phyloP scores from a whole-genome alignment of 2,329 filamentous ascomycete species.

The Beauveria caledonica region DNA sequence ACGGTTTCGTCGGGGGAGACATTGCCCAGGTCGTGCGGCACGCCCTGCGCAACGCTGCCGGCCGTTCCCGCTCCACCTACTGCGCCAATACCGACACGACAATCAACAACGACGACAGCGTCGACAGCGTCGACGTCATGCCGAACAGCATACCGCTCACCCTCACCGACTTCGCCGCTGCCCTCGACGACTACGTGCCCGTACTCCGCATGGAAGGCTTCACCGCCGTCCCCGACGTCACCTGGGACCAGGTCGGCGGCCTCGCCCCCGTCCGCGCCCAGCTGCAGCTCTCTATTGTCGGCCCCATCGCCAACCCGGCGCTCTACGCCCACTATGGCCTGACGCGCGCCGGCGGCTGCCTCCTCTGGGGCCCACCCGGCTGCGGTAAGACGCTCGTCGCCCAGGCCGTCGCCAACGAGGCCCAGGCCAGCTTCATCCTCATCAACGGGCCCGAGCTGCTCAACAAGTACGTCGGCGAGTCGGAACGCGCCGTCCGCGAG shows the following conservation, averaged over 20 bases:
- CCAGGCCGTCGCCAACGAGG: constrained; percentile 92
- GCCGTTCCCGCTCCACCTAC: constrained; percentile 25
- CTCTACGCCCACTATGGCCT: constrained; percentile 72
- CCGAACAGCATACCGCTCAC: constrained; percentile 13
- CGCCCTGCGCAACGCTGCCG: constrained; percentile 32
- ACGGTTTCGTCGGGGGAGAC: constrained; percentile 90
- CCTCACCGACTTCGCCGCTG: constrained; percentile 57
- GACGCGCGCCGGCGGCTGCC: constrained; percentile 71
- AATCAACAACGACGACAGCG: neutral
- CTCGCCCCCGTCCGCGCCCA: constrained; percentile 71
- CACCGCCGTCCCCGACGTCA: constrained; percentile 85
- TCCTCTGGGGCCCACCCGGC: constrained; percentile 93
- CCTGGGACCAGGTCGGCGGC: constrained; percentile 87
- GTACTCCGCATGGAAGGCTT: constrained; percentile 85
- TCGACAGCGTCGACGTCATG: neutral
- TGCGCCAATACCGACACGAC: constrained; percentile 8
- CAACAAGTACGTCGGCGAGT: constrained; percentile 97
- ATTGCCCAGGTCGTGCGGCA: constrained; percentile 54
- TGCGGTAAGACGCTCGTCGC: constrained; percentile 95
- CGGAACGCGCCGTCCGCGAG: constrained; percentile 84
- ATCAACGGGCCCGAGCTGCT: constrained; percentile 94
- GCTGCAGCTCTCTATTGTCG: constrained; percentile 77
- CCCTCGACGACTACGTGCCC: constrained; percentile 54
- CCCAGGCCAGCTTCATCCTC: constrained; percentile 94
- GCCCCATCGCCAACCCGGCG: constrained; percentile 77